Evolutionary conservation across 768 basidiomycete genomes (phyloP).

Genomic region (Kwoniella heveanensis): DNA sequence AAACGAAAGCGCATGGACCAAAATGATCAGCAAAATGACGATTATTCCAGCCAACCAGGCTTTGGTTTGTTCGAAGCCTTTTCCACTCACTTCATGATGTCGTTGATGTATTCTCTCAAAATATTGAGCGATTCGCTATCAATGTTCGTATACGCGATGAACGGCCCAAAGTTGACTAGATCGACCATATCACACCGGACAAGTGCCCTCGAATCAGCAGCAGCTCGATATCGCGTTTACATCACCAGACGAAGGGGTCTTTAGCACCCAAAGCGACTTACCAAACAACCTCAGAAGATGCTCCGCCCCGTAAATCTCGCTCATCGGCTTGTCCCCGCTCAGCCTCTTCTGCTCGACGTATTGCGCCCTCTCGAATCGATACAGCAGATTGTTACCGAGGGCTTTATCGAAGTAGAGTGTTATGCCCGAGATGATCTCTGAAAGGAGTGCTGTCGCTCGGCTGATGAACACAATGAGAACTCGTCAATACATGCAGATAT

Average conservation of each 20-base stretch:
- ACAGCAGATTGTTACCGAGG: slow-evolving; percentile 78
- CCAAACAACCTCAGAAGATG: slow-evolving; percentile 90
- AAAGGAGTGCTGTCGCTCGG: slow-evolving; percentile 69
- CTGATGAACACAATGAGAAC: slow-evolving; percentile 51
- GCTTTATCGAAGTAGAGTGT: slow-evolving; percentile 91
- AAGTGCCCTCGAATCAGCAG: too few species aligned
- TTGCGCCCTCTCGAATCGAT: slow-evolving; percentile 92
- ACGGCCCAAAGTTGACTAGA: slow-evolving; percentile 84
- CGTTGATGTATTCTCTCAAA: slow-evolving; percentile 85
- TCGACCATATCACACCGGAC: background rate
- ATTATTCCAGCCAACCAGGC: background rate
- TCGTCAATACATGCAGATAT: background rate
- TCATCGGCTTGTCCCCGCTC: slow-evolving; percentile 82
- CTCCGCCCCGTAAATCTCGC: slow-evolving; percentile 88
- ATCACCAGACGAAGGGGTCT: too few species aligned
- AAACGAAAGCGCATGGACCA: too few species aligned
- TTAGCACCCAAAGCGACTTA: too few species aligned
- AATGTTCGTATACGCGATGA: slow-evolving; percentile 86
- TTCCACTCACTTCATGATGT: slow-evolving; percentile 76
- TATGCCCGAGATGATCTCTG: slow-evolving; percentile 81
- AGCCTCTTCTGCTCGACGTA: slow-evolving; percentile 74
- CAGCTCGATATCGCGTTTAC: too few species aligned
- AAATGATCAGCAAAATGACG: background rate
- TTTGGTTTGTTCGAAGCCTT: too few species aligned
- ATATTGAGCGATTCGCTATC: slow-evolving; percentile 81